These are phyloP conservation scores for Silene noctiflora DNA, from an alignment of 179 eudicot species.

Conservation along the genomic window DNA sequence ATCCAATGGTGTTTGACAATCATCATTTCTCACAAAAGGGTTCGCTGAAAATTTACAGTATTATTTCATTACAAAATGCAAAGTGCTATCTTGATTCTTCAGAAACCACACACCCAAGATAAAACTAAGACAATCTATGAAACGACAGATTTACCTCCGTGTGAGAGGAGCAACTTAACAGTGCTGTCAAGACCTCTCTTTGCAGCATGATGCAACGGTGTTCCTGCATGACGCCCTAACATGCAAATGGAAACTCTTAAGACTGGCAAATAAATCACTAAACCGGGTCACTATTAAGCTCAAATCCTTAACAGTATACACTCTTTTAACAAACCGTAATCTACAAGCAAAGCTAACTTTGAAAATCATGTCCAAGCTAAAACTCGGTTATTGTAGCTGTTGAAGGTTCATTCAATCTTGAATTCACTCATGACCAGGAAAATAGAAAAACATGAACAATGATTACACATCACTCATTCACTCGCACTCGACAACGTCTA, in stretches of 20 bases:
- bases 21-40: slow-evolving; percentile 75
- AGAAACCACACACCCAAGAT: background rate
- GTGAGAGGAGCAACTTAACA: slow-evolving; percentile 72
- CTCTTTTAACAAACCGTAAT: background rate
- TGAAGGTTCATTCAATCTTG: background rate
- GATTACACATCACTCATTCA: background rate
- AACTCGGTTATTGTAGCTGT: no score
- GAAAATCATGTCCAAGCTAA: background rate
- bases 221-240: slow-evolving; percentile 80
- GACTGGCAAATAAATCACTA: no score
- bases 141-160: slow-evolving; percentile 49
- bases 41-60: slow-evolving; percentile 53
- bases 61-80: background rate
- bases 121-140: background rate
- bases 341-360: background rate
- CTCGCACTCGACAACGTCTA: slow-evolving; percentile 9
- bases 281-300: no score
- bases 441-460: no score
- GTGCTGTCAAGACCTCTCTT: slow-evolving; percentile 82
- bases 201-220: slow-evolving; percentile 94
- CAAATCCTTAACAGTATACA: no score
- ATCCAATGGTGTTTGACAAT: slow-evolving; percentile 83
- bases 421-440: background rate
- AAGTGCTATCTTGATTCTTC: background rate
- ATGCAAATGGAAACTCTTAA: background rate